Conservation (phyloP, 106 monocot species). For the Platanthera zijinensis region DNA sequence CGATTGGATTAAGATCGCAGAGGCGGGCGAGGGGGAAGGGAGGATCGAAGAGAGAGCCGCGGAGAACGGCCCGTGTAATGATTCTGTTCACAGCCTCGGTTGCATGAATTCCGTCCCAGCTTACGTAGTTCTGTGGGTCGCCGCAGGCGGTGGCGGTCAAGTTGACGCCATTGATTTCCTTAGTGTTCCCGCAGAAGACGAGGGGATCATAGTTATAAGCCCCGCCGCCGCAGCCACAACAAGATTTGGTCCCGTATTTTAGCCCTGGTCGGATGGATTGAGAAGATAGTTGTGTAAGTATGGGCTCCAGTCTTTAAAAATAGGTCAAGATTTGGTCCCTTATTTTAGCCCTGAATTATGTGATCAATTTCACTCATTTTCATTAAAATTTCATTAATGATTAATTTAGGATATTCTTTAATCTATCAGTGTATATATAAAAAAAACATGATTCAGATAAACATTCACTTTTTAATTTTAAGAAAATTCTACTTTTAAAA, state of each 20-base stretch:
- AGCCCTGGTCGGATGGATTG: conserved; percentile 28
- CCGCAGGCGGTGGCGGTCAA: conserved; percentile 44
- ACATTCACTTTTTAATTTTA: no score
- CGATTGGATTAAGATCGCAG: conserved; percentile 38
- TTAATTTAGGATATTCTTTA: no score
- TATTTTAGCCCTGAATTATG: no score
- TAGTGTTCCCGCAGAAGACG: conserved; percentile 62
- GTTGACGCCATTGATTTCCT: conserved; percentile 40
- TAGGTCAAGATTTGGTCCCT: no score
- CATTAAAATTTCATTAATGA: no score
- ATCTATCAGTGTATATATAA: no score
- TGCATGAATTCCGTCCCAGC: conserved; percentile 92
- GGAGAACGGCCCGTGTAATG: conserved; percentile 32
- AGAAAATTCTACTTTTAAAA: no score
- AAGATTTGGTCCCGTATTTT: conserved; percentile 50
- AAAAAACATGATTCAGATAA: no score
- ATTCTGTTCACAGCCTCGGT: conserved; percentile 71
- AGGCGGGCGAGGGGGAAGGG: conserved; percentile 41
- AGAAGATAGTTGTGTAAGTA: no score
- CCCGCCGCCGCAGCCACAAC: conserved; percentile 78
- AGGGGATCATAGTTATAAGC: conserved; percentile 47
- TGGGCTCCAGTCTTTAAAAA: no score
- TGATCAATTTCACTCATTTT: no score
- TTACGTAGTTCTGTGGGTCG: conserved; percentile 69
- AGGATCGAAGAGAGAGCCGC: conserved; percentile 52